Percentiles rank a stretch among this genome's conserved stretches.
Evolutionary conservation across 805 yeast species (phyloP).

Genomic region (Nakazawaea molendinolei): DNA sequence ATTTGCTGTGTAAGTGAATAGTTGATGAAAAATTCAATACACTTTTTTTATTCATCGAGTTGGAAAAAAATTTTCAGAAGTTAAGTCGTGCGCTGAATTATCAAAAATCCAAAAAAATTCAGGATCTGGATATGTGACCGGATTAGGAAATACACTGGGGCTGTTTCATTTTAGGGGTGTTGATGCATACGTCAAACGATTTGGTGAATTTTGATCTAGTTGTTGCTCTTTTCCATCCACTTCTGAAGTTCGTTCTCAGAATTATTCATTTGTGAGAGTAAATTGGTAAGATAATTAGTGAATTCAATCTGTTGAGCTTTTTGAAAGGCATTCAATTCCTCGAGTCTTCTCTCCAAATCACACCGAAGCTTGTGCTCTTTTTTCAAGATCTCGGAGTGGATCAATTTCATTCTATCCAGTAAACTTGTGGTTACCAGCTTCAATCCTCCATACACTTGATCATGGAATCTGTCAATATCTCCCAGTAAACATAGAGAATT

Average conservation of each 20-base stretch:
- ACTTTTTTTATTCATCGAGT: no score
- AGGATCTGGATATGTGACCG: no score
- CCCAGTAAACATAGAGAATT: no score
- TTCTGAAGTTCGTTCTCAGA: conserved; percentile 5
- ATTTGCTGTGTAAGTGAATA: conserved; percentile 2
- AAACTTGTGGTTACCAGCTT: conserved; percentile 7
- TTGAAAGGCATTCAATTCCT: conserved; percentile 8
- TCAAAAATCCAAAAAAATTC: no score
- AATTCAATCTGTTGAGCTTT: conserved; percentile 1
- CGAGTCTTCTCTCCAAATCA: conserved; percentile 2
- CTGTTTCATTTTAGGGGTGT: no score
- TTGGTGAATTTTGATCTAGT: no score
- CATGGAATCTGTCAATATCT: neutral
- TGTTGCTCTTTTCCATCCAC: conserved; percentile 2
- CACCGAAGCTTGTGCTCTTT: conserved; percentile 1
- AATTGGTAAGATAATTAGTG: neutral
- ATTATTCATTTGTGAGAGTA: conserved; percentile 1
- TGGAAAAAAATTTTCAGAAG: no score
- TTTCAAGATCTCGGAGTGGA: conserved; percentile 4
- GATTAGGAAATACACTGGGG: no score
- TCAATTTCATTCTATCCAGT: conserved; percentile 8
- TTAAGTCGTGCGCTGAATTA: no score
- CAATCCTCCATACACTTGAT: conserved; percentile 3
- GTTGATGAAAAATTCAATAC: no score
- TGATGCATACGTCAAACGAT: no score